A percentile compares a stretch with the other conserved stretches of the same genome.
Conservation (phyloP, 352 stramenopile genomes). For the Phytopythium montanum region DNA sequence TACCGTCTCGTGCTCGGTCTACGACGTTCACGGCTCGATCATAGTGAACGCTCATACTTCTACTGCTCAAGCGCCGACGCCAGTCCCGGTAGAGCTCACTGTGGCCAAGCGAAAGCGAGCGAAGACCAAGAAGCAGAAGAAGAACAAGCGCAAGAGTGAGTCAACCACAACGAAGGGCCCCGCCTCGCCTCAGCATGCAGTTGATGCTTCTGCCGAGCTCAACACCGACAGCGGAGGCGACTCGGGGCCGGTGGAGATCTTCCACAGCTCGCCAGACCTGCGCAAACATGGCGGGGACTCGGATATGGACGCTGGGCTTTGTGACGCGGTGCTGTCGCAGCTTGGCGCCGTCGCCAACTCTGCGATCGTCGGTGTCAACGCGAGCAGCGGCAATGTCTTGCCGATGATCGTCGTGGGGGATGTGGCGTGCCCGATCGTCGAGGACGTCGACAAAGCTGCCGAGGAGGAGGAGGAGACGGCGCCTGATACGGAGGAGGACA, state of each 20-base stretch:
- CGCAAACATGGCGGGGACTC: constrained; percentile 17
- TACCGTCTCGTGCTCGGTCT: constrained; percentile 30
- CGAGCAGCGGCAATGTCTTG: neutral
- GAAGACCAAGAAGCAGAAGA: constrained; percentile 22
- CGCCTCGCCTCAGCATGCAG: constrained; percentile 15
- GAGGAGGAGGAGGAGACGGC: constrained; percentile 7
- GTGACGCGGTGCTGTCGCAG: constrained; percentile 44
- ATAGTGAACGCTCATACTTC: too few species aligned
- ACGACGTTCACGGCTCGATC: constrained; percentile 28
- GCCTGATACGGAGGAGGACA: neutral
- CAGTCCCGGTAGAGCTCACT: neutral
- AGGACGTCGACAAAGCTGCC: constrained; percentile 11
- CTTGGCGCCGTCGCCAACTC: constrained; percentile 38
- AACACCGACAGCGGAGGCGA: constrained; percentile 14
- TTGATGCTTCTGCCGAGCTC: constrained; percentile 3
- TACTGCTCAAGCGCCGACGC: constrained; percentile 2
- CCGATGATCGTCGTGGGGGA: constrained; percentile 56
- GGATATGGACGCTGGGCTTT: constrained; percentile 48
- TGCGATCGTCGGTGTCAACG: constrained; percentile 2
- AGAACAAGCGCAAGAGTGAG: constrained; percentile 11
- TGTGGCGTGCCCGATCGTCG: constrained; percentile 47
- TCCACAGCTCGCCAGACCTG: constrained; percentile 25
- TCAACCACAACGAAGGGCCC: constrained; percentile 21
- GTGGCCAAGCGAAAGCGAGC: constrained; percentile 14
- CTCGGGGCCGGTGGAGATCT: constrained; percentile 24